Conservation (phyloP, 2,329 filamentous ascomycete species). For the Magnaporthiopsis incrustans region DNA sequence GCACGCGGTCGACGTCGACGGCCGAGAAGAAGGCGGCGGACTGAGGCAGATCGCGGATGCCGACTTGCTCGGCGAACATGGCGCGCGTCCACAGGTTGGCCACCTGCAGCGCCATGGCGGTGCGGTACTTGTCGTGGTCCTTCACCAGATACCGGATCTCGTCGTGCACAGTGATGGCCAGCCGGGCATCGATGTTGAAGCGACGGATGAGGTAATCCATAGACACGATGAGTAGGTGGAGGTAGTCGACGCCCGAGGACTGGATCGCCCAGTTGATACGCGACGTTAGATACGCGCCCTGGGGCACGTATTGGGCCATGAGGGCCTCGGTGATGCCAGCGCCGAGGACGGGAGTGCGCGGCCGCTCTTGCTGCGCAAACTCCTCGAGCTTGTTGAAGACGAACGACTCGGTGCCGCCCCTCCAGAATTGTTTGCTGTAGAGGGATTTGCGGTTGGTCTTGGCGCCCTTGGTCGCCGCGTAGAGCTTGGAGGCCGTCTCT, state of each 20-base stretch:
- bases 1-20: constrained; percentile 86
- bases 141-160: constrained; percentile 92
- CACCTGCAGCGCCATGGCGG: constrained; percentile 87
- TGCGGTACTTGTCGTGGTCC: constrained; percentile 76
- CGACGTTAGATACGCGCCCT: constrained; percentile 87
- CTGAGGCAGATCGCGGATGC: constrained; percentile 90
- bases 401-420: constrained; percentile 91
- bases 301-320: constrained; percentile 79
- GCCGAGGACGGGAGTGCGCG: constrained; percentile 83
- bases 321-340: constrained; percentile 95
- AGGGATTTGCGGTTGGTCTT: constrained; percentile 71
- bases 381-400: constrained; percentile 98
- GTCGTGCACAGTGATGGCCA: constrained; percentile 93
- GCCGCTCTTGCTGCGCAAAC: constrained; percentile 89
- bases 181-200: constrained; percentile 75
- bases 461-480: constrained; percentile 81
- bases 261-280: constrained; percentile 99
- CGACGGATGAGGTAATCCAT: constrained; percentile 91
- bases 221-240: constrained; percentile 82
- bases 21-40: constrained; percentile 93
- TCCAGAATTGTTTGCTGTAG: constrained; percentile 76
- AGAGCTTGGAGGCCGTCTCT: constrained; percentile 69
- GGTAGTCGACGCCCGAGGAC: constrained; percentile 92
- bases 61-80: constrained; percentile 96
- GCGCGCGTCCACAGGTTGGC: constrained; percentile 94